These are phyloP conservation scores for Debaryomycetaceae sp. DNA, from an alignment of 1,139 yeast species.

Conservation along the genomic window DNA sequence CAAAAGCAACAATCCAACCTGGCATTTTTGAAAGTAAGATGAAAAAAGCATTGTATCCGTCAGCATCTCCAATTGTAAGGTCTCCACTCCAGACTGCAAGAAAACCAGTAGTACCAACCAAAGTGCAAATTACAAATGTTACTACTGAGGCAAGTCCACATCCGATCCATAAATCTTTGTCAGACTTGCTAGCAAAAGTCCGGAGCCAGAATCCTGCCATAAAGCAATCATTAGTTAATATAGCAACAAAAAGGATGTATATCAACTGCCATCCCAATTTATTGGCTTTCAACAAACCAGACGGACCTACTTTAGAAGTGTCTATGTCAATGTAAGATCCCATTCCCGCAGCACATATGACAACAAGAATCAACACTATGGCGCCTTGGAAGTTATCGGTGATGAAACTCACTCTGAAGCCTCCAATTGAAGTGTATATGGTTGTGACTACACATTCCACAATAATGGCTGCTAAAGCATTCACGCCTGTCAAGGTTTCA, in stretches of 20 bases:
- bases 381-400: slow-evolving; percentile 89
- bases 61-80: slow-evolving; percentile 54
- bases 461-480: slow-evolving; percentile 78
- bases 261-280: slow-evolving; percentile 86
- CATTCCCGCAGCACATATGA: slow-evolving; percentile 77
- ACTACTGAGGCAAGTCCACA: slow-evolving; percentile 71
- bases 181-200: slow-evolving; percentile 82
- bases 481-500: slow-evolving; percentile 71
- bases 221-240: slow-evolving; percentile 85
- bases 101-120: slow-evolving; percentile 81
- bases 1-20: slow-evolving; percentile 84
- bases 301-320: slow-evolving; percentile 54
- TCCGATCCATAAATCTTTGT: slow-evolving; percentile 74
- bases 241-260: slow-evolving; percentile 81
- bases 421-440: slow-evolving; percentile 84
- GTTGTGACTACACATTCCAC: slow-evolving; percentile 87
- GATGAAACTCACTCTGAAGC: slow-evolving; percentile 82
- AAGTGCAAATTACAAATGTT: slow-evolving; percentile 58
- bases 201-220: slow-evolving; percentile 93
- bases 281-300: slow-evolving; percentile 62
- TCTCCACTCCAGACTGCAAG: slow-evolving; percentile 90
- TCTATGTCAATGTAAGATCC: slow-evolving; percentile 77
- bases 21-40: slow-evolving; percentile 71
- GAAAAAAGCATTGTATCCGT: slow-evolving; percentile 67
- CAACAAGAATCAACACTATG: slow-evolving; percentile 61